phyloP scores from a whole-genome alignment of 495 filamentous ascomycete species.

The Neurospora africana region DNA sequence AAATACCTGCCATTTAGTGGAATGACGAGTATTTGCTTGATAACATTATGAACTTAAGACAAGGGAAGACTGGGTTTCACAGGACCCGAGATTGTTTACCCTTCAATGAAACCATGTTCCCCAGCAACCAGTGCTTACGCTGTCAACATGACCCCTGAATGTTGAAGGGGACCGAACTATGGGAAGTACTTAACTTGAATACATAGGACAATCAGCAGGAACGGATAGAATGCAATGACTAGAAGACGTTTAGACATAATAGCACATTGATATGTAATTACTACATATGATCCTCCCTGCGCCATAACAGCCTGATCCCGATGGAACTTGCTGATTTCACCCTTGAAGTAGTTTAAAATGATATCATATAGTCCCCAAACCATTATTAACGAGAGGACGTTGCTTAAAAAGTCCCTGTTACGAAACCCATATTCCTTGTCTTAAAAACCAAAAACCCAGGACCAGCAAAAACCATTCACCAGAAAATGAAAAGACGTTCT shows the following conservation, averaged over 20 bases:
- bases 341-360: neutral
- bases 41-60: neutral
- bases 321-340: neutral
- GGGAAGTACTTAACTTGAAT: neutral
- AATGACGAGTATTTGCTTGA: neutral
- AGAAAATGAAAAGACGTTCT: neutral
- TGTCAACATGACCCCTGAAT: neutral
- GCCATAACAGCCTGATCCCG: neutral
- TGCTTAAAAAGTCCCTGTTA: neutral
- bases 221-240: neutral
- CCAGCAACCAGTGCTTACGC: neutral
- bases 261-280: neutral
- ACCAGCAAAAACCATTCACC: neutral
- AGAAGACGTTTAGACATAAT: neutral
- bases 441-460: slow-evolving; percentile 1
- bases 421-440: neutral
- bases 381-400: neutral
- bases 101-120: neutral
- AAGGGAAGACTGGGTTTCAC: neutral
- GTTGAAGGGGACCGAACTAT: neutral
- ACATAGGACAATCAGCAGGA: neutral
- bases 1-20: neutral
- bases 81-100: neutral
- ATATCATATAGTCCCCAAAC: neutral
- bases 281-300: neutral